Conservation (phyloP, 179 eudicot species). For the Nepenthes alata region DNA sequence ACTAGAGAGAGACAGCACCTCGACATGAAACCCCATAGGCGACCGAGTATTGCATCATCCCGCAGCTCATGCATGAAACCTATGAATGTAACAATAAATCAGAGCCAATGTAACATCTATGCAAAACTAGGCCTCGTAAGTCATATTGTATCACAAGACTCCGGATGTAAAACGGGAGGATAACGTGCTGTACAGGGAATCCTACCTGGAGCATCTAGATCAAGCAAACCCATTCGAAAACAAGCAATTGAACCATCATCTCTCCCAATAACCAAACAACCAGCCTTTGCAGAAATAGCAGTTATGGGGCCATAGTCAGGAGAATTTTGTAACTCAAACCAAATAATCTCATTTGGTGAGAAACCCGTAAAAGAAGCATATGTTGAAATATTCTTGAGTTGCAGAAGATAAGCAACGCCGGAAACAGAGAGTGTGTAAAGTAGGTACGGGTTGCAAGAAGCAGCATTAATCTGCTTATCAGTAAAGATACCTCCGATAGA, state of each 20-base stretch:
- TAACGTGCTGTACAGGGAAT: neutral
- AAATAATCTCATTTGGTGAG: constrained; percentile 42
- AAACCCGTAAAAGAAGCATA: constrained; percentile 50
- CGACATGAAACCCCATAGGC: constrained; percentile 86
- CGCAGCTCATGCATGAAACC: constrained; percentile 66
- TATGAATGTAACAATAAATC: constrained; percentile 11
- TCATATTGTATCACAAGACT: neutral
- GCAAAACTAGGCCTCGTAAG: neutral
- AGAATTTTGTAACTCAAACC: constrained; percentile 34
- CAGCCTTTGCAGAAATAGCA: constrained; percentile 51
- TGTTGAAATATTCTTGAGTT: constrained; percentile 30
- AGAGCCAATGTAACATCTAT: neutral
- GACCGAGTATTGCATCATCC: constrained; percentile 83
- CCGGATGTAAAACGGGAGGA: neutral
- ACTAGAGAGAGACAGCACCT: constrained; percentile 32
- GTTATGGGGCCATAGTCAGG: constrained; percentile 45
- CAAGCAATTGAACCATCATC: constrained; percentile 71
- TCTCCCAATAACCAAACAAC: constrained; percentile 74
- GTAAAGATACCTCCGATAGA: constrained; percentile 1
- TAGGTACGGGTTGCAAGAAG: constrained; percentile 44
- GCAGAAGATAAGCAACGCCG: constrained; percentile 66
- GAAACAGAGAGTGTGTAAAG: constrained; percentile 62
- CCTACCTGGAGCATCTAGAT: constrained; percentile 61
- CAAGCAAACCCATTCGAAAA: constrained; percentile 60
- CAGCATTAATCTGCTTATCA: constrained; percentile 34